phyloP scores from a whole-genome alignment of 768 basidiomycete species.

The Crepidotus variabilis region DNA sequence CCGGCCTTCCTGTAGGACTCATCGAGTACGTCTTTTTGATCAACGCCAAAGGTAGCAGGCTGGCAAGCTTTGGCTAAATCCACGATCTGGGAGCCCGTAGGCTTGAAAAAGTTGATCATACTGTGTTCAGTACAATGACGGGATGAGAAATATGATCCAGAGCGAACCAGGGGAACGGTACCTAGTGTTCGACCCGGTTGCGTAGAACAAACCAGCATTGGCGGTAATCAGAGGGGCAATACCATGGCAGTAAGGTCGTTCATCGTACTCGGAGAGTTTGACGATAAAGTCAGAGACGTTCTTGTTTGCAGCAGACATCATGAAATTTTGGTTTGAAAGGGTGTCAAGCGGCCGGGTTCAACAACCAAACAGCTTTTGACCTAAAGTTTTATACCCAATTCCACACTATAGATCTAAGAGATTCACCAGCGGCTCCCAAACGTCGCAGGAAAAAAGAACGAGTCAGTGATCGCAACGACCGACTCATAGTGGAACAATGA shows the following conservation, averaged over 20 bases:
- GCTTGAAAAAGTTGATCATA: not conserved
- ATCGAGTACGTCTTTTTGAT: constrained; percentile 35
- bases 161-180: not conserved
- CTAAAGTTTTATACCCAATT: no score
- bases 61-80: constrained; percentile 30
- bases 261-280: not conserved
- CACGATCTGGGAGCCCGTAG: constrained; percentile 13
- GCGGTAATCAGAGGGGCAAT: not conserved
- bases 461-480: no score
- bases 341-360: no score
- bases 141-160: not conserved
- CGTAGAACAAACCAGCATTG: not conserved
- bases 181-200: not conserved
- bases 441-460: no score
- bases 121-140: not conserved
- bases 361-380: no score
- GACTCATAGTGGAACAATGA: no score
- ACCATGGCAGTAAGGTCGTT: not conserved
- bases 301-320: not conserved
- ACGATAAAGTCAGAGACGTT: not conserved
- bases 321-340: not conserved
- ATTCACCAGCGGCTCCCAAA: no score
- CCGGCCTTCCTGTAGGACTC: constrained; percentile 43
- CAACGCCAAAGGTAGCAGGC: constrained; percentile 36
- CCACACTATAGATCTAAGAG: no score